Percentiles rank a stretch among this genome's conserved stretches.
Evolutionary conservation across 371 early-diverging fungal species (phyloP).

Genomic region (Mucor sp.): DNA sequence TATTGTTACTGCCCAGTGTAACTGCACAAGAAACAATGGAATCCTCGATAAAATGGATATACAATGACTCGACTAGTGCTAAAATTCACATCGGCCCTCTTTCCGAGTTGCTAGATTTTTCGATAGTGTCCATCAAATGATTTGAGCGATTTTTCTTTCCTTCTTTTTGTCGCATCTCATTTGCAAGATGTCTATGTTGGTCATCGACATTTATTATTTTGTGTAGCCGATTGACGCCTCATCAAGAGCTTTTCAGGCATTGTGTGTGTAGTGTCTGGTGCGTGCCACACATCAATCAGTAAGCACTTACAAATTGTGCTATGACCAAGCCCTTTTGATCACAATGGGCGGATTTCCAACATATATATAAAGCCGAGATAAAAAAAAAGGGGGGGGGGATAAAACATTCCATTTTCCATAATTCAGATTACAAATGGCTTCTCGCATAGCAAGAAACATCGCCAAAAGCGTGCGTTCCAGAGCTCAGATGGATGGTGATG

Average conservation of each 20-base stretch:
- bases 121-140: background rate
- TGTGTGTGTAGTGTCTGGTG: background rate
- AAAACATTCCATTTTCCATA: slow-evolving; percentile 10
- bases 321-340: background rate
- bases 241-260: background rate
- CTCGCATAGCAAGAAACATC: slow-evolving; percentile 18
- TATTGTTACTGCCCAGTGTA: background rate
- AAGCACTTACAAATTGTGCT: background rate
- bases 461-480: slow-evolving; percentile 12
- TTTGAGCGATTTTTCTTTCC: background rate
- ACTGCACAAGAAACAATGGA: background rate
- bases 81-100: background rate
- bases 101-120: background rate
- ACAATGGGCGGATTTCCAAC: background rate
- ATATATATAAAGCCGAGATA: background rate
- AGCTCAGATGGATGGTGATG: slow-evolving; percentile 21
- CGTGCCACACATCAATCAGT: background rate
- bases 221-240: background rate
- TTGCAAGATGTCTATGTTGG: background rate
- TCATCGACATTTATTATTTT: background rate
- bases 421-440: slow-evolving; percentile 37
- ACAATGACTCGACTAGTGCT: background rate
- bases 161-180: background rate
- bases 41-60: background rate
- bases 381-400: background rate